These are phyloP conservation scores for Colletotrichum brevisporum DNA, from an alignment of 2,329 filamentous ascomycete genomes.

Conservation along the genomic window DNA sequence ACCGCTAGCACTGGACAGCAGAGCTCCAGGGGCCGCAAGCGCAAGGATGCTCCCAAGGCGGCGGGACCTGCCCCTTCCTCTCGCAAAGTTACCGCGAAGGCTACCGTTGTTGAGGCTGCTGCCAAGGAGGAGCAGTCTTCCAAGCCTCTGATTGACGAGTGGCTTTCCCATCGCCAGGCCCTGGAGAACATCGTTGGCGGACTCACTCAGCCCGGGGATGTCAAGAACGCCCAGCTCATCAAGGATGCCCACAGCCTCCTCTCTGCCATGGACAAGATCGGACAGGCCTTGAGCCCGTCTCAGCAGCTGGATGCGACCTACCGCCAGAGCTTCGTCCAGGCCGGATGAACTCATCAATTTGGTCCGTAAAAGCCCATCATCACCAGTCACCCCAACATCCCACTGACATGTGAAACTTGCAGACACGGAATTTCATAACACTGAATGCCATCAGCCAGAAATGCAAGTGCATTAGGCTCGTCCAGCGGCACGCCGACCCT, in stretches of 20 bases:
- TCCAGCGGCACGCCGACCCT: slow-evolving; percentile 23
- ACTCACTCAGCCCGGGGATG: slow-evolving; percentile 65
- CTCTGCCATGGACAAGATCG: slow-evolving; percentile 66
- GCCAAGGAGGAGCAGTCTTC: slow-evolving; percentile 52
- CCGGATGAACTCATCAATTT: slow-evolving; percentile 48
- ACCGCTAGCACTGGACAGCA: slow-evolving; percentile 47
- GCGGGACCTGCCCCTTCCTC: slow-evolving; percentile 50
- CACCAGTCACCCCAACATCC: not conserved
- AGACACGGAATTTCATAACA: slow-evolving; percentile 15
- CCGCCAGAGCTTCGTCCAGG: slow-evolving; percentile 45
- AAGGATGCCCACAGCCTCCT: slow-evolving; percentile 65
- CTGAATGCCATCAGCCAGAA: slow-evolving; percentile 20
- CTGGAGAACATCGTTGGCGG: slow-evolving; percentile 71
- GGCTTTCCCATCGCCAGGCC: slow-evolving; percentile 74
- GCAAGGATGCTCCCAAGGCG: slow-evolving; percentile 66
- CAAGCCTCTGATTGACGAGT: slow-evolving; percentile 65
- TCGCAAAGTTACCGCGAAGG: slow-evolving; percentile 66
- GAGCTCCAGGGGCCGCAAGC: slow-evolving; percentile 68
- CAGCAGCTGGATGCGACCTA: slow-evolving; percentile 27
- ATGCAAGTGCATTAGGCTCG: slow-evolving; percentile 35
- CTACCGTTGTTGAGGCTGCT: slow-evolving; percentile 50
- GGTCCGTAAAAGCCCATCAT: slow-evolving; percentile 31
- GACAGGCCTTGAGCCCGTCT: slow-evolving; percentile 50
- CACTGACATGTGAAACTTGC: slow-evolving; percentile 12
- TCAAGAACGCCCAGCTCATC: slow-evolving; percentile 68